These are phyloP conservation scores for Yarrowia keelungensis DNA, from an alignment of 805 yeast genomes.

Conservation along the genomic window DNA sequence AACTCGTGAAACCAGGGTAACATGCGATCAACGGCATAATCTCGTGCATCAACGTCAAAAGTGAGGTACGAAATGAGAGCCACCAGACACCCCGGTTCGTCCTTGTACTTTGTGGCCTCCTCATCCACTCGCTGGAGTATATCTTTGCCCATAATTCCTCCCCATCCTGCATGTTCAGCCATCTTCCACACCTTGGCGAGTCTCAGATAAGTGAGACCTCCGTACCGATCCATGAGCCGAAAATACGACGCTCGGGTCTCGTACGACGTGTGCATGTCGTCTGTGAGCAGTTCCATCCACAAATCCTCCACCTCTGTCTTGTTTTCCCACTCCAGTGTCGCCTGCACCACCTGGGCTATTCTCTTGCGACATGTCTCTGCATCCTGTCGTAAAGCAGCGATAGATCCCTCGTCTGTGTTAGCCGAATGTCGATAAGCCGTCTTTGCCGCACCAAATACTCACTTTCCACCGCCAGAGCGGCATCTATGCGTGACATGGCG, in stretches of 20 bases:
- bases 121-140: conserved; percentile 20
- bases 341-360: conserved; percentile 7
- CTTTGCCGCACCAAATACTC: background rate
- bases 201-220: conserved; percentile 16
- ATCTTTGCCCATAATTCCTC: conserved; percentile 9
- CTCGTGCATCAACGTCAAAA: conserved; percentile 13
- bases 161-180: conserved; percentile 33
- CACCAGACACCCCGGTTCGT: conserved; percentile 8
- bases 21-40: conserved; percentile 33
- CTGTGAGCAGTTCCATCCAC: conserved; percentile 31
- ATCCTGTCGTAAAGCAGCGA: conserved; percentile 12
- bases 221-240: conserved; percentile 10
- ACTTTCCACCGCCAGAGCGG: conserved; percentile 32
- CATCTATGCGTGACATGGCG: conserved; percentile 38
- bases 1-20: conserved; percentile 10
- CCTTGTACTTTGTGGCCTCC: background rate
- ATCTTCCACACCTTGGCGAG: conserved; percentile 36
- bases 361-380: conserved; percentile 7
- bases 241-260: background rate
- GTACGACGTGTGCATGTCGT: conserved; percentile 12
- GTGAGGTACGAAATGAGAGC: conserved; percentile 16
- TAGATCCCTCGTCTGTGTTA: conserved; percentile 31
- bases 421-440: background rate
- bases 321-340: conserved; percentile 19
- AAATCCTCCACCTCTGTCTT: conserved; percentile 20